phyloP scores from a whole-genome alignment of 495 filamentous ascomycete species.

The Aspergillus nidulans region DNA sequence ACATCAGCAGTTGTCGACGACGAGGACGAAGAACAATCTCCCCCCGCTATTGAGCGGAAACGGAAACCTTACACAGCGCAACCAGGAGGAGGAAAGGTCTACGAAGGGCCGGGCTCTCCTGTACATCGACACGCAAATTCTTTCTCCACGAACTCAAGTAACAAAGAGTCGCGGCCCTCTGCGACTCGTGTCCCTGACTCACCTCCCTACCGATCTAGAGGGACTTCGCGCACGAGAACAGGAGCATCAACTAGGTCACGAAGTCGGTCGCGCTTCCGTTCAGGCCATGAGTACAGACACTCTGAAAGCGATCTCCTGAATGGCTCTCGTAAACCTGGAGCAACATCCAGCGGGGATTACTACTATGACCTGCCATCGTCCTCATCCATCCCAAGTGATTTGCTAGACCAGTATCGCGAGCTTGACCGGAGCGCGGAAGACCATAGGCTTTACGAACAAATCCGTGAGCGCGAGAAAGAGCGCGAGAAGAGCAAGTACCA shows the following conservation, averaged over 20 bases:
- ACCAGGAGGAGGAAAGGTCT: slow-evolving; percentile 53
- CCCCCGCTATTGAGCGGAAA: slow-evolving; percentile 54
- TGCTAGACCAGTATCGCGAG: slow-evolving; percentile 25
- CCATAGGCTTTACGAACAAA: slow-evolving; percentile 20
- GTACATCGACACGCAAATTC: slow-evolving; percentile 26
- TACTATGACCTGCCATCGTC: slow-evolving; percentile 25
- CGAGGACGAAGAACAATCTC: slow-evolving; percentile 27
- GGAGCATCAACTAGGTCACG: slow-evolving; percentile 22
- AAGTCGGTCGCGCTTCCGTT: slow-evolving; percentile 31
- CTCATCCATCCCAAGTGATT: slow-evolving; percentile 20
- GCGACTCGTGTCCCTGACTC: slow-evolving; percentile 19
- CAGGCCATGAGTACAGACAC: slow-evolving; percentile 32
- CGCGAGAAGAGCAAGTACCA: slow-evolving; percentile 26
- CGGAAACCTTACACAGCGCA: slow-evolving; percentile 56
- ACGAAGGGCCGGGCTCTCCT: slow-evolving; percentile 32
- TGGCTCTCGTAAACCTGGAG: slow-evolving; percentile 17
- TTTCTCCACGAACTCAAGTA: slow-evolving; percentile 24
- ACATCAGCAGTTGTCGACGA: slow-evolving; percentile 39
- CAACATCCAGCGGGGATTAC: slow-evolving; percentile 25
- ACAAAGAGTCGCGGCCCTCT: slow-evolving; percentile 19
- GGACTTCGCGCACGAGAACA: slow-evolving; percentile 5
- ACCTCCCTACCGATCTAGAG: slow-evolving; percentile 24
- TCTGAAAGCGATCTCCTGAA: slow-evolving; percentile 38
- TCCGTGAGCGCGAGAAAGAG: slow-evolving; percentile 28
- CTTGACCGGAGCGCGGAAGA: slow-evolving; percentile 25